Base-by-base conservation (phyloP, 768 basidiomycete species). In the Phylloporus scabripes region DNA sequence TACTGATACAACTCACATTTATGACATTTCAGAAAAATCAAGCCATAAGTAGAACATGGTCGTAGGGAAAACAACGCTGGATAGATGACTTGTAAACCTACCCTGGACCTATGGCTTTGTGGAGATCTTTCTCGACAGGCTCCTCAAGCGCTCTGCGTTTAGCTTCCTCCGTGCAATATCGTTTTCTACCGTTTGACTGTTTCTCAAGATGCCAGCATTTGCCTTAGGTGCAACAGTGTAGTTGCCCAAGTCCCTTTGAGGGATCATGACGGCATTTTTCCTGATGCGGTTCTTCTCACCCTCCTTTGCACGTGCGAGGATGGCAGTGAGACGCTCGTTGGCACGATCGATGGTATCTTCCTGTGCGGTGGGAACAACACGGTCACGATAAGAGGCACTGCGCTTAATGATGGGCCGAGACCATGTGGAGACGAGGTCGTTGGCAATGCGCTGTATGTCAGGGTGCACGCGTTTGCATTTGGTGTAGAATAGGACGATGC, bases 401-500 rank as follows among this genome's bases (percentile, higher is more conserved):
- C 90, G 83, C 60, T 92, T 91, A 71, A 94, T 86, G 67, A 95
- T 93, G 0, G 92, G 92, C 6, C 92, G 78, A 26, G 88, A 89
- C 92, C 92, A 95, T 6, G 73, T 68, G 11, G 81, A 85, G 34
- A 98, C 83, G 50, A 99, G 86, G 42, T 86, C 81, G 53, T 85
- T 79, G 9, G 95, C 94, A 37, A 81, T 80, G 46, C 89, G 83
- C n/a, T 74, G 69, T 48, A 99, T 85, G 45, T 86, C 82, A 0
- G 87, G 77, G 4, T 85, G 85, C 41, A 92, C 92, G 39, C 92
- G 86, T 65, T 87, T 91, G 75, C 87, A 90, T 63, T 93, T 93
- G 20, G 93, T 95, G 75, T 99, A 99, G 71, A 98, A 98, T 24
- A 95, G 72, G 33, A 98, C 75, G 57, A 98, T 78, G 50, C 85